Base-by-base conservation (phyloP, 495 filamentous ascomycete species). In the Penicillium goetzii region DNA sequence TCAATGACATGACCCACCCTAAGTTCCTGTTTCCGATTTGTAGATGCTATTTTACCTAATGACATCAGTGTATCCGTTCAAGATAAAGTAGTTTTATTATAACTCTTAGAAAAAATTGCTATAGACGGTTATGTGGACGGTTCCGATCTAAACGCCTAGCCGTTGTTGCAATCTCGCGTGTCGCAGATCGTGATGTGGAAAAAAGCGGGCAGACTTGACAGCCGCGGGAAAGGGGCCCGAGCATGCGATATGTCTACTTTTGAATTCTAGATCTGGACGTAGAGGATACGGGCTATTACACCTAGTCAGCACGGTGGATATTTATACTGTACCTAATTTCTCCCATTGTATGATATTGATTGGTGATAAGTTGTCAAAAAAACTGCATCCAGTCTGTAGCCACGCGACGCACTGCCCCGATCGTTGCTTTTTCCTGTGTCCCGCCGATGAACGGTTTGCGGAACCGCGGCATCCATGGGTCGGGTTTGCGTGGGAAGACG, bases 391-490 rank as follows among this genome's bases (percentile, higher is more conserved):
- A 23, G 43, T 4, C 23, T 30, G 47, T 51, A 26, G 47, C 28
- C 52, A 55, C 30, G 52, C 52, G 52, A 55, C 52, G 28, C 30
- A 55, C 21, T 55, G 17, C 19, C 30, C 10, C 10, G 52, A 55
- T 19, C 17, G 21, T 34, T 55, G 52, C 52, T 55, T 55, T 36
- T 33, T 32, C n/a, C 15, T 17, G 25, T 17, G 47, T 51, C 12
- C 11, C 19, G 19, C 47, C 47, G 58, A 60, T 50, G 45, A 36
- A 57, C 55, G 55, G 55, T 57, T 57, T 36, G 14, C 15, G 9
- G 47, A 34, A 34, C 28, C 58, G 14, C 15, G 9, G 47, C 47
- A 34, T 38, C 58, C 21, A 59, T 60, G 59, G 59, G 43, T 57
- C 36, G 36, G 21, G 4, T 2, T 56, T 12, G 33, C 19, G 17